Percentiles rank a stretch among this genome's conserved stretches.
phyloP scores from a whole-genome alignment of 1,139 yeast species.

The Yamadazyma friedrichii region DNA sequence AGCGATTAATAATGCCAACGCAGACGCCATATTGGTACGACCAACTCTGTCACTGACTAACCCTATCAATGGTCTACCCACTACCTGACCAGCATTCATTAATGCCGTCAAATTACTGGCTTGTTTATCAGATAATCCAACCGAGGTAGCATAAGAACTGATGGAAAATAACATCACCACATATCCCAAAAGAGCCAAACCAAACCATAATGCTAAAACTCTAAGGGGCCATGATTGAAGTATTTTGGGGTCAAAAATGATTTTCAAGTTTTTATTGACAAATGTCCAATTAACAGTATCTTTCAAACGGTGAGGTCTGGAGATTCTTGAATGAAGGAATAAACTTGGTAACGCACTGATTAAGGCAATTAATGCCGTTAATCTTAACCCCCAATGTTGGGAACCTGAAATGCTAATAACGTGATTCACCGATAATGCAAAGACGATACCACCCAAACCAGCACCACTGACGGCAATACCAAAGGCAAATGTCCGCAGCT shows the following conservation, averaged over 20 bases:
- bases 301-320: constrained; percentile 26
- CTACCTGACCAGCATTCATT: constrained; percentile 59
- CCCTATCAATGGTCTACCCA: constrained; percentile 70
- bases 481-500: constrained; percentile 55
- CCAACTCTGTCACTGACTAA: constrained; percentile 57
- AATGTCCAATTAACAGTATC: constrained; percentile 21
- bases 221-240: constrained; percentile 38
- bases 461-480: constrained; percentile 63
- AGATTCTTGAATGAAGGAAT: constrained; percentile 47
- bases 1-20: constrained; percentile 28
- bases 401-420: constrained; percentile 51
- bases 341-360: constrained; percentile 24
- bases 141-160: constrained; percentile 58
- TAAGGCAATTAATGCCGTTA: constrained; percentile 42
- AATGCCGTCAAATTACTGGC: constrained; percentile 63
- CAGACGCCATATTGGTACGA: constrained; percentile 49
- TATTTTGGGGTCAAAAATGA: constrained; percentile 29
- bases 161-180: constrained; percentile 59
- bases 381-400: constrained; percentile 66
- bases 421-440: constrained; percentile 48
- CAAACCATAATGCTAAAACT: constrained; percentile 55
- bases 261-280: constrained; percentile 19
- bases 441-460: constrained; percentile 65
- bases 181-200: constrained; percentile 55
- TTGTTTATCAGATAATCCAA: constrained; percentile 54